Conservation (phyloP, 192 early-diverging fungal genomes). For the Mortierella claussenii region DNA sequence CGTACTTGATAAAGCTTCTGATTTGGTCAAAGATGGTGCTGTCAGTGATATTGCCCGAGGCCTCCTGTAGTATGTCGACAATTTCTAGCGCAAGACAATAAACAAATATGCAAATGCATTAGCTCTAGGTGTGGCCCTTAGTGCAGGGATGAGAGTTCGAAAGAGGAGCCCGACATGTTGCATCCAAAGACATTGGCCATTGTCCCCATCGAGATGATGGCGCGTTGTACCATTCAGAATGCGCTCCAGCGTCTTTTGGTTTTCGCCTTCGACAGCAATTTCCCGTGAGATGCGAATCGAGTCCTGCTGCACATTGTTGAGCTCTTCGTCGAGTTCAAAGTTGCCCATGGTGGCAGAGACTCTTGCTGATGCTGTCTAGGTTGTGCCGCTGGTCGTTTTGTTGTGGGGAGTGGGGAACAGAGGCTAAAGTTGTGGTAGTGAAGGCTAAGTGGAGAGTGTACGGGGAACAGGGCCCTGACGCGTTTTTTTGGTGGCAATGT, state of each 20-base stretch:
- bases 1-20: constrained; percentile 80
- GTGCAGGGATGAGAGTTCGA: neutral
- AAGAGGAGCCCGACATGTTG: no score
- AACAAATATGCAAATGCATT: no score
- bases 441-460: no score
- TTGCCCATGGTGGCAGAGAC: constrained; percentile 15
- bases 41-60: constrained; percentile 56
- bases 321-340: constrained; percentile 51
- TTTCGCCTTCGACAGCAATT: constrained; percentile 54
- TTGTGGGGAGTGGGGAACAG: no score
- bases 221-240: constrained; percentile 57
- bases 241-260: constrained; percentile 55
- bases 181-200: no score
- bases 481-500: constrained; percentile 20
- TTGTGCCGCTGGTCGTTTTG: no score
- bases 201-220: neutral
- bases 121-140: neutral
- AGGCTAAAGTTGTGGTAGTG: no score
- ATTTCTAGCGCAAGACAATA: constrained; percentile 44
- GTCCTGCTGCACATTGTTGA: constrained; percentile 44
- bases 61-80: constrained; percentile 57
- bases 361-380: no score
- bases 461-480: no score
- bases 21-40: constrained; percentile 66
- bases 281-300: constrained; percentile 54